Evolutionary conservation across 2,329 filamentous ascomycete species (phyloP).

Genomic region (Colletotrichum tropicicola): DNA sequence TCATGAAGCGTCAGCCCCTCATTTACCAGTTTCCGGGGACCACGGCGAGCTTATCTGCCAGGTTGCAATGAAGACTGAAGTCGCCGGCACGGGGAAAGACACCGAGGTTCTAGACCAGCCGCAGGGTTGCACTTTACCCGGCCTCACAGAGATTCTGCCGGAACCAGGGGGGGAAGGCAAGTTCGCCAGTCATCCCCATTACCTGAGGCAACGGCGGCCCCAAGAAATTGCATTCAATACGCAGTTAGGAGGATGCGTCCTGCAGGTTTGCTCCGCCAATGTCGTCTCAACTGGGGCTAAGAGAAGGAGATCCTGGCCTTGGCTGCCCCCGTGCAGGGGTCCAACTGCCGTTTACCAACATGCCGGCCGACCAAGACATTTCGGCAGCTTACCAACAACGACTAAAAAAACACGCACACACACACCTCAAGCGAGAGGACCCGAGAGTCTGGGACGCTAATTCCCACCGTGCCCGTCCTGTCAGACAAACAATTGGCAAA

Average conservation of each 20-base stretch:
- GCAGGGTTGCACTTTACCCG: not conserved
- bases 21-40: not conserved
- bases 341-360: constrained; percentile 1
- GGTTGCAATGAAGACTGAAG: not conserved
- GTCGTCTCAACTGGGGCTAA: not conserved
- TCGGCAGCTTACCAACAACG: not conserved
- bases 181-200: not conserved
- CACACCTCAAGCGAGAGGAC: not conserved
- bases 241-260: not conserved
- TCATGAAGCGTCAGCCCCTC: not conserved
- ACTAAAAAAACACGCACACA: too few species aligned
- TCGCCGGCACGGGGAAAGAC: not conserved
- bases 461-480: not conserved
- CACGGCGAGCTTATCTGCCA: not conserved
- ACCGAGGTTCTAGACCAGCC: not conserved
- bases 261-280: constrained; percentile 1
- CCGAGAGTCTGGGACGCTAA: not conserved
- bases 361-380: not conserved
- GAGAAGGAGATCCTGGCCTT: not conserved
- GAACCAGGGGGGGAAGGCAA: not conserved
- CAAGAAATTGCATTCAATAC: not conserved
- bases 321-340: not conserved
- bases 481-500: not conserved
- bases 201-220: not conserved
- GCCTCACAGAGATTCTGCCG: not conserved